Conservation (phyloP, 2,329 filamentous ascomycete genomes). For the Sarocladium oryzae region DNA sequence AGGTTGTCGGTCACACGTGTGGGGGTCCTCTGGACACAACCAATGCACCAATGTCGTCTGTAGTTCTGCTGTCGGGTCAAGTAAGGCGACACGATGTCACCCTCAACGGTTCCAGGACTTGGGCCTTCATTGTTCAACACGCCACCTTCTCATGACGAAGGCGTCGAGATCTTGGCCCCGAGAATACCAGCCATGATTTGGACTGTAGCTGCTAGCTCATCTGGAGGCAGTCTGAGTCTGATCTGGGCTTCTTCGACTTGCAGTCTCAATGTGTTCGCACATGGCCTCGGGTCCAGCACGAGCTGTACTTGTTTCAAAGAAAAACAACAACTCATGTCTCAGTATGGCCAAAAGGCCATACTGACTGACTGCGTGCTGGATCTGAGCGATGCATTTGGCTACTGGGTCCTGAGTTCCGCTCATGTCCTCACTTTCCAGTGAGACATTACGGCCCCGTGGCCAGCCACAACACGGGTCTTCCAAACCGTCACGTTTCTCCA, state of each 20-base stretch:
- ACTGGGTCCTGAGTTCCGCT: neutral
- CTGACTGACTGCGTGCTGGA: neutral
- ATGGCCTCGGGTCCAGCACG: neutral
- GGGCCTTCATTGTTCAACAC: too few species aligned
- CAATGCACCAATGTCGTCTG: neutral
- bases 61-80: neutral
- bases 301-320: neutral
- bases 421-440: neutral
- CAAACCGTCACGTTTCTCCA: neutral
- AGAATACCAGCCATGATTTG: too few species aligned
- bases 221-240: too few species aligned
- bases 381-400: slow-evolving; percentile 4
- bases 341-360: neutral
- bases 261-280: neutral
- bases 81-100: neutral
- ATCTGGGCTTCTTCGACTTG: too few species aligned
- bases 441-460: slow-evolving; percentile 6
- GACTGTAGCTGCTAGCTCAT: too few species aligned
- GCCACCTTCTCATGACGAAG: too few species aligned
- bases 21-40: neutral
- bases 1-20: neutral
- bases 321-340: neutral
- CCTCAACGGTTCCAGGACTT: neutral
- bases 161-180: too few species aligned
- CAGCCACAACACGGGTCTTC: neutral